These are phyloP conservation scores for Mortierella antarctica DNA, from an alignment of 192 early-diverging fungal species.

Conservation along the genomic window DNA sequence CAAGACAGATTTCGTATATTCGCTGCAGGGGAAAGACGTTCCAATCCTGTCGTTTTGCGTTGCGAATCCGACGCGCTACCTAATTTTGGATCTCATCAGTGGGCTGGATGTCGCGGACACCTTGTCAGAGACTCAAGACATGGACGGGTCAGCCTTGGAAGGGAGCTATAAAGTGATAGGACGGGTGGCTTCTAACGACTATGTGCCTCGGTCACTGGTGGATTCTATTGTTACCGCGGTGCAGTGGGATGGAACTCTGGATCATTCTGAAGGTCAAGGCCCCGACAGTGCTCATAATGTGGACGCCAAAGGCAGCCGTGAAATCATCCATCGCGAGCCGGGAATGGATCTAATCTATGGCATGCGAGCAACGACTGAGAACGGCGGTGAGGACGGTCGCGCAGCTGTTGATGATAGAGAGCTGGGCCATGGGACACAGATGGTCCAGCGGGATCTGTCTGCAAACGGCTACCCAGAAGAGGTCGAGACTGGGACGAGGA, in stretches of 20 bases:
- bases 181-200: slow-evolving; percentile 17
- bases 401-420: neutral
- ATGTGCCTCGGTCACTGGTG: slow-evolving; percentile 1
- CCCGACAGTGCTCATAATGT: neutral
- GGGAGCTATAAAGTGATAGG: slow-evolving; percentile 10
- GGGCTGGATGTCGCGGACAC: neutral
- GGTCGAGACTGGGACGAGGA: too few species aligned
- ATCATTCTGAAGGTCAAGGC: neutral
- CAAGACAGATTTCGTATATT: slow-evolving; percentile 11
- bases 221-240: slow-evolving; percentile 6
- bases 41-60: slow-evolving; percentile 31
- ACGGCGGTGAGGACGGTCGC: neutral
- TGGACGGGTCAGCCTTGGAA: neutral
- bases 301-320: neutral
- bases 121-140: neutral
- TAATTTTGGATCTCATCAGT: slow-evolving; percentile 27
- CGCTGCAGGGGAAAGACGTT: neutral
- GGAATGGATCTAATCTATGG: slow-evolving; percentile 31
- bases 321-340: slow-evolving; percentile 10
- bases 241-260: slow-evolving; percentile 23
- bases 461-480: too few species aligned
- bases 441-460: neutral
- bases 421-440: neutral
- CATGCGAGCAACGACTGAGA: slow-evolving; percentile 14
- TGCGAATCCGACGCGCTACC: slow-evolving; percentile 20